Percentiles rank a stretch among this genome's conserved stretches.
Conservation (phyloP, 108 stramenopile genomes). For the Pseudonitzschia multistriata region DNA sequence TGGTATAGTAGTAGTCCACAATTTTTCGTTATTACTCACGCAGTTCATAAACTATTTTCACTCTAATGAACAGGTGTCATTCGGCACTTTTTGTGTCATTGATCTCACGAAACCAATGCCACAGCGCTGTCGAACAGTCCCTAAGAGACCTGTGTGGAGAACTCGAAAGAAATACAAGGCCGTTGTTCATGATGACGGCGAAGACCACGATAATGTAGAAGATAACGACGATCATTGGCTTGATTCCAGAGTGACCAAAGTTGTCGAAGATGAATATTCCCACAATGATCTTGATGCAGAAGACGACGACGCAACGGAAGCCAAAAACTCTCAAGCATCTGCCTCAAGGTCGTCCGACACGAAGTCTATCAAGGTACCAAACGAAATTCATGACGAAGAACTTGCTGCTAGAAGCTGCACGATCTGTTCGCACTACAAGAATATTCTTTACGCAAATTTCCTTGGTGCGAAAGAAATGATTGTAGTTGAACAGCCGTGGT, state of each 20-base stretch:
- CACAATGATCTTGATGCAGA: not conserved
- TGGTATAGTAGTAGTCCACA: constrained; percentile 58
- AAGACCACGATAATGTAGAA: constrained; percentile 19
- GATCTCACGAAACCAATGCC: constrained; percentile 61
- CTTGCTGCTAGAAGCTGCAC: constrained; percentile 45
- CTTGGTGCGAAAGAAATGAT: constrained; percentile 72
- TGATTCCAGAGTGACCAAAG: constrained; percentile 10
- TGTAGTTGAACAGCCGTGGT: constrained; percentile 86
- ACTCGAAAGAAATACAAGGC: constrained; percentile 32
- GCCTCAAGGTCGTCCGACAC: not conserved
- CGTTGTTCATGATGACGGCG: constrained; percentile 5
- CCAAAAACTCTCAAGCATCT: not conserved
- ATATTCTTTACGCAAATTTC: constrained; percentile 73
- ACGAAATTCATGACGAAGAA: constrained; percentile 10
- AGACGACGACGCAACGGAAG: constrained; percentile 4
- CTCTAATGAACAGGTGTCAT: no score
- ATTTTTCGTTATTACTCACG: constrained; percentile 3
- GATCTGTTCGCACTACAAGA: constrained; percentile 74
- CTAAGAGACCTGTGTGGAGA: constrained; percentile 52
- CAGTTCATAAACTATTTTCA: not conserved
- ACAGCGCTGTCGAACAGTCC: constrained; percentile 50
- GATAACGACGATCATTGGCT: constrained; percentile 15
- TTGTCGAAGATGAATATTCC: constrained; percentile 12
- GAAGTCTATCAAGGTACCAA: not conserved
- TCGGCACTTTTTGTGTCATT: constrained; percentile 71